Base-by-base conservation (phyloP, 164 flowering plant species). In the Santalum album region DNA sequence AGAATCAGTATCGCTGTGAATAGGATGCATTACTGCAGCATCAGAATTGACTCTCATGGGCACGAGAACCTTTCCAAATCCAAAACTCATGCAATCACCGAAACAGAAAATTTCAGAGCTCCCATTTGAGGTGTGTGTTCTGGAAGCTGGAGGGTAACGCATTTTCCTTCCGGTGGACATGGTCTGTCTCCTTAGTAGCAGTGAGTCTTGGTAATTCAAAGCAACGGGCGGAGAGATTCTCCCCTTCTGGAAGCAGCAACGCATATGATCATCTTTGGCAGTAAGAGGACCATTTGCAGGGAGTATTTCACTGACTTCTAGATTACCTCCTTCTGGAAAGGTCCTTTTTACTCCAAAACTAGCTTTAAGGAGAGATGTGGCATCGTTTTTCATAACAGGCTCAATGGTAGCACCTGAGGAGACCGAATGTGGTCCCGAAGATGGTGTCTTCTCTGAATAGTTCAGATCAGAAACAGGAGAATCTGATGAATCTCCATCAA, bases 161-260 rank as follows among this genome's bases (percentile, higher is more conserved):
- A 58, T 53, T 51, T 70, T 73, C 63, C 67, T 74, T 20, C 53
- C 75, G 5, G 55, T 49, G 9, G 64, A 54, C 65, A 69, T 38
- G 47, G 62, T 48, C 17, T 68, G 60, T 26, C 76, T 68, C 57
- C 55, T 64, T 32, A 64, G 42, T 27, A 73, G 69, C 36, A 59
- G 78, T 23, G 82, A 62, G 6, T 75, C 81, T 47, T 75, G 72
- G 74, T 56, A 59, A 52, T 63, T 69, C 38, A 53, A 43, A 42
- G 67, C 40, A 58, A 59, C 53, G 60, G 62, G 65, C n/a, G 59
- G 68, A 60, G 71, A 53, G 40, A 45, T 34, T 63, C 70, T 75
- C 49, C 78, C 85, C 67, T 72, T 76, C 49, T 71, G 58, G 16
- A 76, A 72, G 55, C 87, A 82, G 71, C 78, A 74, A 49, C 87